Percentiles rank a stretch among this genome's conserved stretches.
phyloP scores from a whole-genome alignment of 2,329 filamentous ascomycete species.

The Claviceps sorghi region DNA sequence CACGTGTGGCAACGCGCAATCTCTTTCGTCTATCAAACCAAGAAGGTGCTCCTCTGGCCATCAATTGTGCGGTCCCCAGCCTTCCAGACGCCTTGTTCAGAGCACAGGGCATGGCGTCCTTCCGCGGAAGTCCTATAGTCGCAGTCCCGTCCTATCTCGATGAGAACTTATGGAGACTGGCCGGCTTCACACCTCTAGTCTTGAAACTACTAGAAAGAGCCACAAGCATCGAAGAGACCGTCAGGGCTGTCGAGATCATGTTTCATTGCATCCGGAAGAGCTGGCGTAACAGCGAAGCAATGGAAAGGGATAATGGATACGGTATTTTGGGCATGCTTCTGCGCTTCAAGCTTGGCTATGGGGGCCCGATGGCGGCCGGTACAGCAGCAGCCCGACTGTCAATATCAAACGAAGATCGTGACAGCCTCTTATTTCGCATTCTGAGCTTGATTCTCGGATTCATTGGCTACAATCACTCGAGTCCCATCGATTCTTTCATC shows the following conservation, averaged over 20 bases:
- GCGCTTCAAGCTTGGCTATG: slow-evolving; percentile 61
- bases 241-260: slow-evolving; percentile 67
- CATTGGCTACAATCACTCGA: slow-evolving; percentile 71
- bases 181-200: slow-evolving; percentile 77
- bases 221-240: slow-evolving; percentile 50
- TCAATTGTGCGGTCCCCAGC: slow-evolving; percentile 77
- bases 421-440: slow-evolving; percentile 45
- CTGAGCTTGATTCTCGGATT: slow-evolving; percentile 70
- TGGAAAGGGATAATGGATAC: slow-evolving; percentile 93
- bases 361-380: slow-evolving; percentile 17
- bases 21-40: slow-evolving; percentile 23
- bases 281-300: slow-evolving; percentile 96
- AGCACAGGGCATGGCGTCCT: slow-evolving; percentile 63
- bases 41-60: slow-evolving; percentile 58
- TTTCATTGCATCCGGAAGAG: slow-evolving; percentile 77
- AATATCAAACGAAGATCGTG: slow-evolving; percentile 37
- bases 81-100: slow-evolving; percentile 80
- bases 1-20: slow-evolving; percentile 54
- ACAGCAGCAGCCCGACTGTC: slow-evolving; percentile 23
- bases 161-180: slow-evolving; percentile 81
- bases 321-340: slow-evolving; percentile 73
- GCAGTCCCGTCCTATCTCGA: slow-evolving; percentile 73
- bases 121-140: slow-evolving; percentile 73
- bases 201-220: slow-evolving; percentile 74
- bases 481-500: slow-evolving; percentile 77